These are phyloP conservation scores for Cladosporium velox DNA, from an alignment of 2,329 filamentous ascomycete species.

Conservation along the genomic window DNA sequence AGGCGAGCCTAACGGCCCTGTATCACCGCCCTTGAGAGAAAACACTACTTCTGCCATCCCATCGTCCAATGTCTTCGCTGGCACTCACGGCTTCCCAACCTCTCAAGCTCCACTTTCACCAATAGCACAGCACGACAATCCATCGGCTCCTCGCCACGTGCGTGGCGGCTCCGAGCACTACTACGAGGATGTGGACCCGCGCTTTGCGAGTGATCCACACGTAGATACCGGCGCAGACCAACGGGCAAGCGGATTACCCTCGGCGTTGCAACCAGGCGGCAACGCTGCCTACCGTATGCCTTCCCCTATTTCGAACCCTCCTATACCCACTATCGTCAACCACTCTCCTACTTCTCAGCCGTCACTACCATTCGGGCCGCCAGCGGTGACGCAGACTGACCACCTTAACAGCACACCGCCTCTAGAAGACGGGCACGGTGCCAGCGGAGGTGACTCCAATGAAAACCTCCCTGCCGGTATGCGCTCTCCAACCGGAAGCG, in stretches of 20 bases:
- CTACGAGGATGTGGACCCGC: conserved; percentile 91
- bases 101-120: conserved; percentile 33
- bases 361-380: conserved; percentile 10
- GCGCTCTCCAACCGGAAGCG: conserved; percentile 72
- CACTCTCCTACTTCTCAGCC: conserved; percentile 11
- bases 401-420: conserved; percentile 24
- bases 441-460: conserved; percentile 47
- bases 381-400: conserved; percentile 23
- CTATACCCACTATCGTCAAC: conserved; percentile 20
- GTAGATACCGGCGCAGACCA: conserved; percentile 13
- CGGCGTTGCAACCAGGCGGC: conserved; percentile 13
- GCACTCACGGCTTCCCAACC: conserved; percentile 20
- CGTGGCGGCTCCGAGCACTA: conserved; percentile 59
- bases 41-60: conserved; percentile 15
- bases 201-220: conserved; percentile 59
- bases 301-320: conserved; percentile 18
- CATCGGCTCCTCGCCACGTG: conserved; percentile 27
- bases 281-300: conserved; percentile 19
- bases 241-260: conserved; percentile 9
- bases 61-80: conserved; percentile 13
- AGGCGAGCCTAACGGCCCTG: conserved; percentile 32
- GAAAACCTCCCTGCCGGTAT: conserved; percentile 65
- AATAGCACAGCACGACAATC: conserved; percentile 8
- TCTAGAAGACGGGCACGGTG: conserved; percentile 31
- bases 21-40: not conserved